Evolutionary conservation across 2,329 filamentous ascomycete species (phyloP).

Genomic region (Thelonectria discophora): DNA sequence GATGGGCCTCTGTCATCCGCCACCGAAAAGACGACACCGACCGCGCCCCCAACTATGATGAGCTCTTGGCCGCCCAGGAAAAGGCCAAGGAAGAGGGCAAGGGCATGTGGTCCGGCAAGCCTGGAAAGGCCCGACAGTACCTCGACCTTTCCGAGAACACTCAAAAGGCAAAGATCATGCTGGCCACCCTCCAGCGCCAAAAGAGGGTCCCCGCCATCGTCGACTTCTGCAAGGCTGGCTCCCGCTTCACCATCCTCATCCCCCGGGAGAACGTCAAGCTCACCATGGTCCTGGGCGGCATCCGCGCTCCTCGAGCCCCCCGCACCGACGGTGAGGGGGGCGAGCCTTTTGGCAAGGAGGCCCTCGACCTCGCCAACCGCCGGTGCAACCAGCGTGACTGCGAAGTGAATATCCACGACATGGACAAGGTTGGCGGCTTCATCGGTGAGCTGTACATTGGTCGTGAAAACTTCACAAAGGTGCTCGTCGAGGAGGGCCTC

Average conservation of each 20-base stretch:
- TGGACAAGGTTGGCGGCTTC: slow-evolving; percentile 97
- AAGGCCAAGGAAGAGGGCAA: slow-evolving; percentile 86
- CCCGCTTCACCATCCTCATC: slow-evolving; percentile 89
- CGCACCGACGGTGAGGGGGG: slow-evolving; percentile 77
- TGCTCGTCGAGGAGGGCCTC: slow-evolving; percentile 91
- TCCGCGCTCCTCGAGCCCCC: slow-evolving; percentile 88
- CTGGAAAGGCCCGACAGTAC: slow-evolving; percentile 82
- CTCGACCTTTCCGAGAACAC: slow-evolving; percentile 90
- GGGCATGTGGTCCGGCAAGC: slow-evolving; percentile 94
- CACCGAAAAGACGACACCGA: slow-evolving; percentile 96
- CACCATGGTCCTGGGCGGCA: slow-evolving; percentile 92
- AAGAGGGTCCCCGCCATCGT: slow-evolving; percentile 93
- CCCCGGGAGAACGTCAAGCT: slow-evolving; percentile 94
- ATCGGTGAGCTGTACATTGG: slow-evolving; percentile 94
- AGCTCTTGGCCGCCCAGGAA: slow-evolving; percentile 81
- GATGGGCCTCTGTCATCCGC: slow-evolving; percentile 92
- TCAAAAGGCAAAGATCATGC: slow-evolving; percentile 95
- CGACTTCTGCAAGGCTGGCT: slow-evolving; percentile 97
- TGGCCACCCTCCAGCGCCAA: slow-evolving; percentile 86
- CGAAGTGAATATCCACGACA: slow-evolving; percentile 92
- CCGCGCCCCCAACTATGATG: slow-evolving; percentile 92
- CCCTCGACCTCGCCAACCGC: slow-evolving; percentile 87
- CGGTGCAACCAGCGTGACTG: slow-evolving; percentile 94
- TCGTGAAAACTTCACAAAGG: slow-evolving; percentile 94
- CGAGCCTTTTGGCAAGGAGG: slow-evolving; percentile 95